A percentile compares a stretch with the other conserved stretches of the same genome.
phyloP scores from a whole-genome alignment of 257 asterid species.

The Anisodus acutangulus region DNA sequence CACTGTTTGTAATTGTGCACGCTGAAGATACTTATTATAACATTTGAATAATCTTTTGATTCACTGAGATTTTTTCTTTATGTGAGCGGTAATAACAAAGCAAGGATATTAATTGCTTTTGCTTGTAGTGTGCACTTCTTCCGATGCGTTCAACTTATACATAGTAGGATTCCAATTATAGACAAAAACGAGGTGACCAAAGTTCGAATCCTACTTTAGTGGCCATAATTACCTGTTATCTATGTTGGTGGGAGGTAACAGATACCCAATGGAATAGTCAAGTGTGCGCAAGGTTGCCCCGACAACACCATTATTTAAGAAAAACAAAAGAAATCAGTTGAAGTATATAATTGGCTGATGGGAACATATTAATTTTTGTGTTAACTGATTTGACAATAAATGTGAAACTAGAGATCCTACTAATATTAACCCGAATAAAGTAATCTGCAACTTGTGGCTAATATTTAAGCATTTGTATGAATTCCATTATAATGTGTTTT shows the following conservation, averaged over 20 bases:
- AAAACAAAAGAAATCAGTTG: background rate
- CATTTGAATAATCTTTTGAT: background rate
- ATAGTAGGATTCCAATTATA: background rate
- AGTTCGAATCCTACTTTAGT: background rate
- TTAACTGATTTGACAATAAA: background rate
- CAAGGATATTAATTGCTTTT: background rate
- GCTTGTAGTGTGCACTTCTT: background rate
- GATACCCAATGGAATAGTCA: background rate
- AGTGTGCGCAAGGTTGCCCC: background rate
- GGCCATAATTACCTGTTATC: background rate
- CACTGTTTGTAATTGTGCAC: slow-evolving; percentile 6
- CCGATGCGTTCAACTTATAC: background rate
- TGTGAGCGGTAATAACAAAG: background rate
- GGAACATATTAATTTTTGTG: background rate
- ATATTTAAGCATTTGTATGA: background rate
- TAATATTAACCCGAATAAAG: background rate
- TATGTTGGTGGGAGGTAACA: background rate
- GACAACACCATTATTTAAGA: background rate
- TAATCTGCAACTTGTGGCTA: slow-evolving; percentile 12
- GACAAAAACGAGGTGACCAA: background rate
- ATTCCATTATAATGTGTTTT: background rate
- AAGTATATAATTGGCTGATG: background rate
- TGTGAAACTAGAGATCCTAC: slow-evolving; percentile 9
- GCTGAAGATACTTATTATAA: background rate
- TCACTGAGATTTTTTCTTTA: background rate